phyloP scores from a whole-genome alignment of 345 rosid species.

The Moricandia moricandioides region DNA sequence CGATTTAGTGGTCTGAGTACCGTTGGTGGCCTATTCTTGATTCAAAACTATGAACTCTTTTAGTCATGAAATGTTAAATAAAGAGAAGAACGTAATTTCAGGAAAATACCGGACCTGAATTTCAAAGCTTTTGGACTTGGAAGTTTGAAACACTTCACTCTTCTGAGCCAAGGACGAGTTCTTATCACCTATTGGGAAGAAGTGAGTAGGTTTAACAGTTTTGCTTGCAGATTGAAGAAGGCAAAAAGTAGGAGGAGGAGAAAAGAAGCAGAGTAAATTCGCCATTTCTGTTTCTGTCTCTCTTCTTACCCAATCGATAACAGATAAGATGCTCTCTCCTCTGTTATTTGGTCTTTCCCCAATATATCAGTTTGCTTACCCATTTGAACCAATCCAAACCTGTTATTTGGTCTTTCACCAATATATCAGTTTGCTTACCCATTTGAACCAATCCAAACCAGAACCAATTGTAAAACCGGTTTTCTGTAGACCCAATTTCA shows the following conservation, averaged over 20 bases:
- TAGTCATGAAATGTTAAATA: neutral
- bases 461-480: slow-evolving; percentile 12
- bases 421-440: slow-evolving; percentile 10
- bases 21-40: slow-evolving; percentile 50
- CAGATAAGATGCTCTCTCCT: slow-evolving; percentile 24
- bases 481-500: neutral
- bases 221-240: slow-evolving; percentile 14
- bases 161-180: neutral
- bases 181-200: slow-evolving; percentile 14
- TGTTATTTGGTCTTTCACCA: neutral
- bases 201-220: slow-evolving; percentile 10
- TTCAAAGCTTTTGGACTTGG: slow-evolving; percentile 54
- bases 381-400: slow-evolving; percentile 8
- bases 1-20: slow-evolving; percentile 39
- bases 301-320: slow-evolving; percentile 29
- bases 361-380: slow-evolving; percentile 8
- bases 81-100: neutral
- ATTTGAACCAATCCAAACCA: neutral
- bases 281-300: slow-evolving; percentile 21
- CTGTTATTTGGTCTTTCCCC: neutral
- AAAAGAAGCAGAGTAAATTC: slow-evolving; percentile 27
- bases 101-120: slow-evolving; percentile 41
- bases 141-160: slow-evolving; percentile 44
- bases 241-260: slow-evolving; percentile 31
- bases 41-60: neutral